Evolutionary conservation across 2,329 filamentous ascomycete genomes (phyloP).

Genomic region (Diaporthe amygdali): DNA sequence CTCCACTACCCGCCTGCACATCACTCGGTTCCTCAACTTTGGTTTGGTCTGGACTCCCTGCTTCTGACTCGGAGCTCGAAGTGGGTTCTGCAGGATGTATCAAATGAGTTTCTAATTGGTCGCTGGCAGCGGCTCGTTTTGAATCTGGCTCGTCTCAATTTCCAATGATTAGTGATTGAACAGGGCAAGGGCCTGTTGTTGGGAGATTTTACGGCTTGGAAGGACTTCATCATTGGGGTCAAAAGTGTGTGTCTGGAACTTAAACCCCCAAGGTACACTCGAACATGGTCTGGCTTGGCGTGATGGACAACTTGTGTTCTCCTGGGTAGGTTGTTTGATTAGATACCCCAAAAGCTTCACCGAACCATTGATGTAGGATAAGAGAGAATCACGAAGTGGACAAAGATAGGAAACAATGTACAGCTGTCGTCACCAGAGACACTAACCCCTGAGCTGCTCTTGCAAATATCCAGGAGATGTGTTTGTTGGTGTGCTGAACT

Average conservation of each 20-base stretch:
- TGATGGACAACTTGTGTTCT: neutral
- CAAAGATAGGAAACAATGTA: neutral
- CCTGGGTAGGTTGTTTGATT: conserved; percentile 3
- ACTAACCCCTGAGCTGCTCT: neutral
- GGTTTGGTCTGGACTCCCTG: neutral
- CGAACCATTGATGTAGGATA: neutral
- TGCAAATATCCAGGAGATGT: neutral
- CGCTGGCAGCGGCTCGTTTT: neutral
- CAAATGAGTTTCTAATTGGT: neutral
- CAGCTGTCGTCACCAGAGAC: neutral
- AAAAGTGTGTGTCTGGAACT: neutral
- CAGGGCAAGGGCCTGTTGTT: neutral
- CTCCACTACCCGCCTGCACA: neutral
- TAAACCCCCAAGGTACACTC: neutral
- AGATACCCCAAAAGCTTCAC: neutral
- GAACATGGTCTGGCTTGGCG: neutral
- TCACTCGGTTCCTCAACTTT: neutral
- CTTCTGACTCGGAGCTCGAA: conserved; percentile 5
- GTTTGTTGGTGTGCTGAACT: neutral
- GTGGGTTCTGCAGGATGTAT: neutral
- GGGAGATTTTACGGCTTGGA: neutral
- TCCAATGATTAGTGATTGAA: neutral
- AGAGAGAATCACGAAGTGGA: neutral
- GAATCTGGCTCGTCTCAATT: neutral
- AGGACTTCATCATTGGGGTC: neutral